Conservation (phyloP, 106 monocot genomes). For the Alisma plantagoaquatica region DNA sequence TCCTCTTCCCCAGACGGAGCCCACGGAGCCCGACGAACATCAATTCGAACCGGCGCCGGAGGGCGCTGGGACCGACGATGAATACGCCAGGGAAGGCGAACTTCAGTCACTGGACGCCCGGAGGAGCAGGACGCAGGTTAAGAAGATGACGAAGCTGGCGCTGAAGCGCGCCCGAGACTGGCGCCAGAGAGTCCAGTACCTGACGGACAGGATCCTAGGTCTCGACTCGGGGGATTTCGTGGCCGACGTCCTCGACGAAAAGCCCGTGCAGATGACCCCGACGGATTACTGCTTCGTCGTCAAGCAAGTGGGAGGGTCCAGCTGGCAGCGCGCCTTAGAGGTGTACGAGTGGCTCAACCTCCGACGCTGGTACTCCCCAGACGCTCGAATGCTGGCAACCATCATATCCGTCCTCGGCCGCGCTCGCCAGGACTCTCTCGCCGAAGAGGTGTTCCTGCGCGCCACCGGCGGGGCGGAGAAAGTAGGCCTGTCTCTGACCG, state of each 20-base stretch:
- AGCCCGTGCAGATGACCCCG: slow-evolving; percentile 62
- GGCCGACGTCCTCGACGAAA: slow-evolving; percentile 62
- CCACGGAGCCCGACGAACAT: slow-evolving; percentile 3
- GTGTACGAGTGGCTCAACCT: slow-evolving; percentile 81
- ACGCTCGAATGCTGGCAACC: slow-evolving; percentile 48
- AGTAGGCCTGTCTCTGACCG: slow-evolving; percentile 11
- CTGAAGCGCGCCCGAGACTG: slow-evolving; percentile 89
- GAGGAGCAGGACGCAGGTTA: slow-evolving; percentile 33
- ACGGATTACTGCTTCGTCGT: slow-evolving; percentile 72
- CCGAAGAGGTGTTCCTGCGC: slow-evolving; percentile 67
- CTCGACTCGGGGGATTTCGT: slow-evolving; percentile 43
- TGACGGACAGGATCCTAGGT: slow-evolving; percentile 57
- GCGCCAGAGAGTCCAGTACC: slow-evolving; percentile 51
- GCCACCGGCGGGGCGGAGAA: neutral
- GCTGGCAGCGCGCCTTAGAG: slow-evolving; percentile 89
- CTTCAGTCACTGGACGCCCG: slow-evolving; percentile 17
- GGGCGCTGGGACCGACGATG: neutral
- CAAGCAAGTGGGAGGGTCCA: slow-evolving; percentile 42
- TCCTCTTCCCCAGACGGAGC: slow-evolving; percentile 29
- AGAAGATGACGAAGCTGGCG: slow-evolving; percentile 87
- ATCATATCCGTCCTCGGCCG: slow-evolving; percentile 67
- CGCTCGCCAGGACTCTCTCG: slow-evolving; percentile 47
- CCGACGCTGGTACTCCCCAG: slow-evolving; percentile 44
- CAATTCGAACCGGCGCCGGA: neutral
- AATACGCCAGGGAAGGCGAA: neutral